Base-by-base conservation (phyloP, 805 yeast species). In the Ogataea wickerhamii region DNA sequence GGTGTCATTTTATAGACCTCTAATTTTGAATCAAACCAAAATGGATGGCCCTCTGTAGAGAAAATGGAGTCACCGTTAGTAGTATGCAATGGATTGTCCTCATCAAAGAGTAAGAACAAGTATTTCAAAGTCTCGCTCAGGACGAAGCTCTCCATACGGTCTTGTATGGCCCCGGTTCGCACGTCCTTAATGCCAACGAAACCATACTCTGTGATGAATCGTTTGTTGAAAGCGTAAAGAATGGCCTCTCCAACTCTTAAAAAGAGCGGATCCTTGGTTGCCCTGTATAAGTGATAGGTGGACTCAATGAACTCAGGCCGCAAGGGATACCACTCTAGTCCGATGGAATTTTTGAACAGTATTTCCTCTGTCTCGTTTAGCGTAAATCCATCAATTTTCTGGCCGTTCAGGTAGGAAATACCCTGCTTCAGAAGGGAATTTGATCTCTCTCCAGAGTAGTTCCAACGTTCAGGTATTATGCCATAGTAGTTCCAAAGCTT, bases 281-380 rank as follows among this genome's bases (percentile, higher is more conserved):
- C 95, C 28, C 83, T 66, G 53, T 82, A 88, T 12, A 89, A 63
- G 53, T 82, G 80, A 58, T 87, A 89, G 0, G 94, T 87, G 0
- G 95, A 84, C 56, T 89, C 98, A 29, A 87, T 73, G 49, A 88
- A 87, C 56, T 89, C 98, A 0, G 98, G 98, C 38, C 98, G 67
- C 30, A 89, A 66, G 2, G 96, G 96, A 53, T 87, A 89, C 96
- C 96, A 89, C 55, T 86, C 94, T 23, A 87, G 62, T 0, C 75
- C 66, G 3, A 84, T 61, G 1, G 75, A 64, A 29, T 64, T 64
- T 5, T 48, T 45, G 17, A 60, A 45, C 11, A 56, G 28, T 2
- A 51, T 31, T 20, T 54, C 53, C 18, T 54, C 43, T 1, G 62
- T 58, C 16, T 45, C 42, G 10, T 49, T 51, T 3, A 27, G 8